Conservation (phyloP, 1,139 yeast genomes). For the Taiozyma sp. region DNA sequence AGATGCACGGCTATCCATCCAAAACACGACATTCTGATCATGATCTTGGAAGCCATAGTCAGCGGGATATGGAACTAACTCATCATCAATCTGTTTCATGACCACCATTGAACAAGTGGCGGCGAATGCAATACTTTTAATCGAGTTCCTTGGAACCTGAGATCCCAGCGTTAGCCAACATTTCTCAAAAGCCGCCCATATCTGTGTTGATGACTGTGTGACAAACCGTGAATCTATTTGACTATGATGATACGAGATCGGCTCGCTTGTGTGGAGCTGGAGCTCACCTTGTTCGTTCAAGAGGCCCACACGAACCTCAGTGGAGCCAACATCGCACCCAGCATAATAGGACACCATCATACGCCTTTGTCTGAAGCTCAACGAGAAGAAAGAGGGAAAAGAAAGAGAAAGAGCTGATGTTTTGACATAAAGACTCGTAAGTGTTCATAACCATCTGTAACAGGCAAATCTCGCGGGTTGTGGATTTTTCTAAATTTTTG, state of each 20-base stretch:
- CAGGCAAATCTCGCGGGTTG: not conserved
- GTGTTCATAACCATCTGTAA: not conserved
- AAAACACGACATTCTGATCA: slow-evolving; percentile 42
- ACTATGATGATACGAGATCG: slow-evolving; percentile 26
- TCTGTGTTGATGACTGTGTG: slow-evolving; percentile 43
- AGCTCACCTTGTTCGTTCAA: slow-evolving; percentile 18
- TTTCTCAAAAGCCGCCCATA: slow-evolving; percentile 26
- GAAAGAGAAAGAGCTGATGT: not conserved
- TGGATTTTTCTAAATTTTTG: not conserved
- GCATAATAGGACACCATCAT: slow-evolving; percentile 1
- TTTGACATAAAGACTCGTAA: not conserved
- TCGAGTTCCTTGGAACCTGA: not conserved
- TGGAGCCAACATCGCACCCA: slow-evolving; percentile 56
- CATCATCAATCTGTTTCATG: slow-evolving; percentile 19
- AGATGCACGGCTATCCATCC: slow-evolving; percentile 54
- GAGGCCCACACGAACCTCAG: slow-evolving; percentile 39
- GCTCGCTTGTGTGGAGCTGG: slow-evolving; percentile 14
- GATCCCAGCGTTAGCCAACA: slow-evolving; percentile 17
- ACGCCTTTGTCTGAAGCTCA: not conserved
- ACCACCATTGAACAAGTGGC: slow-evolving; percentile 58
- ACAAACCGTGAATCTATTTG: slow-evolving; percentile 19
- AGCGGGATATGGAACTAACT: slow-evolving; percentile 27
- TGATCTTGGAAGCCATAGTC: slow-evolving; percentile 23
- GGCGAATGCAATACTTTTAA: slow-evolving; percentile 30
- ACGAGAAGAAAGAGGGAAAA: not conserved